These are phyloP conservation scores for Aureobasidium zeae DNA, from an alignment of 2,329 filamentous ascomycete genomes.

Conservation along the genomic window DNA sequence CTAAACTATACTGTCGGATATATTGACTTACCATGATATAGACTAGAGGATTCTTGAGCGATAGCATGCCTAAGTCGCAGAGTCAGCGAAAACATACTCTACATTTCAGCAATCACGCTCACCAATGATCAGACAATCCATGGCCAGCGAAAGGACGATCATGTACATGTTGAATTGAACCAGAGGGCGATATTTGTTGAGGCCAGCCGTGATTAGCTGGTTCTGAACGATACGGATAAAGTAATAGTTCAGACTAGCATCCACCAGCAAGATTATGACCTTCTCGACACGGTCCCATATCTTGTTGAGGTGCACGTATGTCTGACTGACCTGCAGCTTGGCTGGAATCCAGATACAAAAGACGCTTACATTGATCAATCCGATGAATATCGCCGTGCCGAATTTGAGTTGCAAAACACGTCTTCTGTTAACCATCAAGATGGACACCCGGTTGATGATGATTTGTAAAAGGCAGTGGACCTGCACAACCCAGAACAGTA, in stretches of 20 bases:
- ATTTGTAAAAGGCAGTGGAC: conserved; percentile 26
- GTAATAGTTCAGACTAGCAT: conserved; percentile 31
- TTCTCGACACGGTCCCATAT: conserved; percentile 34
- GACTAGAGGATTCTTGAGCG: conserved; percentile 38
- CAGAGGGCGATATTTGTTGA: conserved; percentile 43
- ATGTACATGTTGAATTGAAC: conserved; percentile 44
- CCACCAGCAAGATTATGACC: conserved; percentile 30
- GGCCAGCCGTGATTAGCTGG: conserved; percentile 39
- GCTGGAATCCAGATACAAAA: conserved; percentile 27
- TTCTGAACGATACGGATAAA: conserved; percentile 37
- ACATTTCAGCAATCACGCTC: not conserved
- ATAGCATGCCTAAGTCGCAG: conserved; percentile 31
- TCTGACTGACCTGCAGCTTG: conserved; percentile 26
- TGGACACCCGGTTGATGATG: conserved; percentile 31
- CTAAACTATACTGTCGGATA: conserved; percentile 13
- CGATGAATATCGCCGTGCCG: conserved; percentile 28
- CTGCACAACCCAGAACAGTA: conserved; percentile 15
- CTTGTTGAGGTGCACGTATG: conserved; percentile 29
- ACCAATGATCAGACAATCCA: conserved; percentile 42
- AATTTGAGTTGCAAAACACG: conserved; percentile 31
- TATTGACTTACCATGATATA: conserved; percentile 20
- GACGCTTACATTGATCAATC: conserved; percentile 25
- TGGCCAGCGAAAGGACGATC: conserved; percentile 41
- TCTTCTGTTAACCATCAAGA: conserved; percentile 18
- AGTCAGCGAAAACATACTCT: not conserved